Base-by-base conservation (phyloP, 305 asterid genomes). In the Ilex paraguariensis region DNA sequence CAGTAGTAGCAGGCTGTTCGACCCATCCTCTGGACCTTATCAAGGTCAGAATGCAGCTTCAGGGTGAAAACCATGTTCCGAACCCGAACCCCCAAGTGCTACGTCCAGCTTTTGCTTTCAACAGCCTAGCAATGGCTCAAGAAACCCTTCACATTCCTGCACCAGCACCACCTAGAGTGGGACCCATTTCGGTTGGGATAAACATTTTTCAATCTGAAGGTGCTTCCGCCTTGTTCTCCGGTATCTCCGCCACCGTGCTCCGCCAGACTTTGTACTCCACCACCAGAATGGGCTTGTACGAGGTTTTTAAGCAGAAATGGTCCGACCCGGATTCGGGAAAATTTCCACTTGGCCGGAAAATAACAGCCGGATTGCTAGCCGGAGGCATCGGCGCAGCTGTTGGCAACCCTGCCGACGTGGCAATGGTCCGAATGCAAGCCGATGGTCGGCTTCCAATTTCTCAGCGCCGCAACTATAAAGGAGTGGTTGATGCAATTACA, bases 41-140 rank as follows among this genome's bases (percentile, higher is more conserved):
- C 40, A 75, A 74, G 39, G 75, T 74, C 16, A 67, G 75, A 3
- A 74, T 74, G 79, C 79, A 74, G 33, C 69, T 74, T 12, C 79
- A 74, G 31, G 75, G 79, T 0, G 75, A 74, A 30, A 17, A 32
- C n/a, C 17, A 15, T 44, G 13, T 30, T 13, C 61, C 31, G 3
- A 59, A 59, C 31, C 52, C 52, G 9, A 33, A 11, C 51, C 11
- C 53, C 5, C 63, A 57, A 15, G 15, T 59, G 1, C 28, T 59
- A 2, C 63, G 63, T 4, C 63, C 51, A 9, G 53, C 39, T 42
- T 44, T 59, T 4, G 63, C 63, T 45, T 44, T 59, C 53, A 36
- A 36, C 13, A 12, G 10, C 52, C 1, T 15, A 7, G 0, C 52
- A 8, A 46, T 46, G 52, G 52, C 15, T 46, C 52, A 11, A 7